phyloP scores from a whole-genome alignment of 805 yeast species.

The Yarrowia osloensis region DNA sequence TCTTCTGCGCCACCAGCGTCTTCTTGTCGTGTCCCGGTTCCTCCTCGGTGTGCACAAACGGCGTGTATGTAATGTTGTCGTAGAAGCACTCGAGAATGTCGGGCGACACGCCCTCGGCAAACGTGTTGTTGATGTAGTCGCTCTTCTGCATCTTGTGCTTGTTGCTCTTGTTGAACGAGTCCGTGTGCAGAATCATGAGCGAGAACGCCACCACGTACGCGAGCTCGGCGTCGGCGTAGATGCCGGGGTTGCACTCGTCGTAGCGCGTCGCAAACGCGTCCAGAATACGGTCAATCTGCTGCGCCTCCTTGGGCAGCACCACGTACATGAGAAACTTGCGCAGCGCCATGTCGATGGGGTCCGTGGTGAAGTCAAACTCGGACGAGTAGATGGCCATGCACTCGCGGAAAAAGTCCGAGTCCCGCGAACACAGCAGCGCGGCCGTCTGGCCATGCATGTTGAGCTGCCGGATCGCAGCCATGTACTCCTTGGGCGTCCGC shows the following conservation, averaged over 20 bases:
- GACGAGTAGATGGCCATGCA: slow-evolving; percentile 41
- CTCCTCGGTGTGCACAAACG: slow-evolving; percentile 54
- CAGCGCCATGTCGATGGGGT: slow-evolving; percentile 67
- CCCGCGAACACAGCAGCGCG: slow-evolving; percentile 42
- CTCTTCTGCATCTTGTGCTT: slow-evolving; percentile 64
- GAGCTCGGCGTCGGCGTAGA: slow-evolving; percentile 50
- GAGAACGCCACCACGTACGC: slow-evolving; percentile 66
- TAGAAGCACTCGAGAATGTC: slow-evolving; percentile 54
- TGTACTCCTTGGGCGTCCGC: slow-evolving; percentile 17
- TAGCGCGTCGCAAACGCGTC: slow-evolving; percentile 59
- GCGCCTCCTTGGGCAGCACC: slow-evolving; percentile 69
- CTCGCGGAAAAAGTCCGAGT: slow-evolving; percentile 39
- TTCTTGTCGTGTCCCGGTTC: slow-evolving; percentile 32
- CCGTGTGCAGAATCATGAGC: slow-evolving; percentile 72
- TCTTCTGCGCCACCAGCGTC: slow-evolving; percentile 19
- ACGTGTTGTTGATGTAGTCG: slow-evolving; percentile 57
- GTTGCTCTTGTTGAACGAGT: slow-evolving; percentile 66
- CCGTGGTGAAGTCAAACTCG: slow-evolving; percentile 52
- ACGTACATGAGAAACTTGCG: slow-evolving; percentile 59
- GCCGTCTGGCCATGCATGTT: slow-evolving; percentile 36
- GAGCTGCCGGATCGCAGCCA: slow-evolving; percentile 36
- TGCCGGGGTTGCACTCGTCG: slow-evolving; percentile 47
- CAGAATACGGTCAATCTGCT: slow-evolving; percentile 71
- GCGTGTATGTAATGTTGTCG: slow-evolving; percentile 65
- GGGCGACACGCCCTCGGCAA: slow-evolving; percentile 43